Evolutionary conservation across 2,329 filamentous ascomycete species (phyloP).

Genomic region (Cordyceps pruinosa): DNA sequence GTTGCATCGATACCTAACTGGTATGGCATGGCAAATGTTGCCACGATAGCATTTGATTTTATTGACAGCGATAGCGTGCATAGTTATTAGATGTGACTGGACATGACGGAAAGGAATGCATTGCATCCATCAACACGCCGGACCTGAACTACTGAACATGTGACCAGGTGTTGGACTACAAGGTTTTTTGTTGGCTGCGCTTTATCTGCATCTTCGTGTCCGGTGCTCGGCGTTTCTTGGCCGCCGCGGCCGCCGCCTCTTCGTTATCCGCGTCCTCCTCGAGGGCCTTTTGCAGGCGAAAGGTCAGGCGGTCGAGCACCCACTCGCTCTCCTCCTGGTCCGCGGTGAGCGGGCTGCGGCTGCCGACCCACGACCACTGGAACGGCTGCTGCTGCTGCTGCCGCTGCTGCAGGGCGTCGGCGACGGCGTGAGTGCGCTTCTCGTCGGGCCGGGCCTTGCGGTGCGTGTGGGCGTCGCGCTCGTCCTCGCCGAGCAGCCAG

Average conservation of each 20-base stretch:
- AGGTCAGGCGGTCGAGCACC: slow-evolving; percentile 60
- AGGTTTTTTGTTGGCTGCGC: background rate
- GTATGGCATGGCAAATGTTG: background rate
- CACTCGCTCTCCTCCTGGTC: slow-evolving; percentile 63
- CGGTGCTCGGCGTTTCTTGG: background rate
- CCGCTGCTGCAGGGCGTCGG: background rate
- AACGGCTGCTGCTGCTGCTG: slow-evolving; percentile 25
- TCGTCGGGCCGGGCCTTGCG: slow-evolving; percentile 29
- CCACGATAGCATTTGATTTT: background rate
- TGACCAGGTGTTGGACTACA: background rate
- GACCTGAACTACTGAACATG: background rate
- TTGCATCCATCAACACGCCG: background rate
- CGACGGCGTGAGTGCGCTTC: slow-evolving; percentile 15
- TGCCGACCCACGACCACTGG: slow-evolving; percentile 67
- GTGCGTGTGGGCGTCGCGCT: slow-evolving; percentile 44
- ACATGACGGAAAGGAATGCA: background rate
- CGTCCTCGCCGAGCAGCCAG: slow-evolving; percentile 64
- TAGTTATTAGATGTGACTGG: background rate
- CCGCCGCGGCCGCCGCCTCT: slow-evolving; percentile 12
- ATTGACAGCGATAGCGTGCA: background rate
- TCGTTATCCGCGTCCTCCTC: slow-evolving; percentile 12
- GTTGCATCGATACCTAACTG: background rate
- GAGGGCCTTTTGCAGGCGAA: slow-evolving; percentile 38
- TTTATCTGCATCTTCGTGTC: background rate
- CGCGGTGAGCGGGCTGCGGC: slow-evolving; percentile 62